A percentile compares a stretch with the other conserved stretches of the same genome.
These are phyloP conservation scores for Brassica hybrid DNA, from an alignment of 441 rosid species.

Conservation along the genomic window DNA sequence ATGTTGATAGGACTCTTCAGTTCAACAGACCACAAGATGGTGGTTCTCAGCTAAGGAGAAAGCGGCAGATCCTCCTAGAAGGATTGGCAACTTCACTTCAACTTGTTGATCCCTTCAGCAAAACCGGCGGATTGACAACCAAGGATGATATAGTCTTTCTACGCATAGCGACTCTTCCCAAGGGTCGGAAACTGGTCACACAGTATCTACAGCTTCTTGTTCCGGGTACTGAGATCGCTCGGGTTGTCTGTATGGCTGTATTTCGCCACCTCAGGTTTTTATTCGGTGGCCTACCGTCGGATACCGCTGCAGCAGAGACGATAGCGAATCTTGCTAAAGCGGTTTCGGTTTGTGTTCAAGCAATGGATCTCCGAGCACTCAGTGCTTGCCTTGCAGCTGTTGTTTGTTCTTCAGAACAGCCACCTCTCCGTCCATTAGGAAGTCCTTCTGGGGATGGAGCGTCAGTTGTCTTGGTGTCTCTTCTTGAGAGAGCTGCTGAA, in stretches of 20 bases:
- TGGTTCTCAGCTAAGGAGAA: not conserved
- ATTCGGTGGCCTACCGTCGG: not conserved
- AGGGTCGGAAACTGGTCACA: not conserved
- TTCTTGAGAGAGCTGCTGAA: slow-evolving; percentile 1
- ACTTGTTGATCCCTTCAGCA: not conserved
- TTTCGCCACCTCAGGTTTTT: not conserved
- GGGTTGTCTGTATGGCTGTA: not conserved
- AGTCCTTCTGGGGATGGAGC: not conserved
- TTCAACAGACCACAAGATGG: not conserved
- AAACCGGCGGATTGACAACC: not conserved
- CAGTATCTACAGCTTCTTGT: not conserved
- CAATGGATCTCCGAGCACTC: not conserved
- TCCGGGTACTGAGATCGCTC: not conserved
- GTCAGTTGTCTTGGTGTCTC: not conserved
- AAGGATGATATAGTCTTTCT: not conserved
- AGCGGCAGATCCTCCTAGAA: not conserved
- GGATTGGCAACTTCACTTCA: not conserved
- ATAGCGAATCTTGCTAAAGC: not conserved
- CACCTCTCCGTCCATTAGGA: not conserved
- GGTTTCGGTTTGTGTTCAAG: not conserved
- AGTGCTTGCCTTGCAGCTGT: not conserved
- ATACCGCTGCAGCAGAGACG: not conserved
- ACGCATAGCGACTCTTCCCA: not conserved
- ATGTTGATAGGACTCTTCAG: not conserved
- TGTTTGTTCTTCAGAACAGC: slow-evolving; percentile 1